phyloP scores from a whole-genome alignment of 1,139 yeast genomes.

The Waltiozyma sp. region DNA sequence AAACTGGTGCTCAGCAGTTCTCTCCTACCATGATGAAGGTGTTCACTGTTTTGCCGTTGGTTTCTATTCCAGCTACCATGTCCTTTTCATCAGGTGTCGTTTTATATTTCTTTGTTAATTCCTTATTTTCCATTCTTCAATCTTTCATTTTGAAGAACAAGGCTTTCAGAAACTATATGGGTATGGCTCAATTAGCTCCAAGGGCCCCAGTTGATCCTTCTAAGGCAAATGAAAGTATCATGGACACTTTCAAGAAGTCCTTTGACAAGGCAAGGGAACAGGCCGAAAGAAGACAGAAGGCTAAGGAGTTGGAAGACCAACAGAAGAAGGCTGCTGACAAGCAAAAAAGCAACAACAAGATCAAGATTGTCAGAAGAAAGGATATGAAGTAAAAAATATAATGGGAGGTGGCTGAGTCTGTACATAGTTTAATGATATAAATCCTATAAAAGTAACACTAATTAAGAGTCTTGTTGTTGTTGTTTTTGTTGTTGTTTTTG shows the following conservation, averaged over 20 bases:
- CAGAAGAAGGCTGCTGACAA: constrained; percentile 21
- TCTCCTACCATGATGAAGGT: constrained; percentile 63
- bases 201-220: constrained; percentile 32
- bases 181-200: constrained; percentile 57
- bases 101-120: constrained; percentile 74
- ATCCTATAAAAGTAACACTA: neutral
- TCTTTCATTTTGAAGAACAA: constrained; percentile 51
- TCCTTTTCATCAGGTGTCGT: constrained; percentile 77
- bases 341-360: constrained; percentile 21
- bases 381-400: constrained; percentile 13
- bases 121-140: constrained; percentile 64
- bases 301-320: constrained; percentile 23
- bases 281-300: constrained; percentile 30
- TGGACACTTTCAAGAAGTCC: constrained; percentile 48
- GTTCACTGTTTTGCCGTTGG: constrained; percentile 64
- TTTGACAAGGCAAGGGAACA: constrained; percentile 49
- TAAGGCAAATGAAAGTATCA: constrained; percentile 27
- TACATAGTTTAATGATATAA: neutral
- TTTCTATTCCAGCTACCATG: constrained; percentile 80
- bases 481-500: neutral
- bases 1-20: constrained; percentile 71
- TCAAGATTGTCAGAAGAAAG: constrained; percentile 25
- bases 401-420: too few relatives aligned
- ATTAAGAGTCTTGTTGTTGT: neutral
- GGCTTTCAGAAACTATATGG: constrained; percentile 42